A percentile compares a stretch with the other conserved stretches of the same genome.
These are phyloP conservation scores for Alternaria ethzedia DNA, from an alignment of 2,329 filamentous ascomycete genomes.

Conservation along the genomic window DNA sequence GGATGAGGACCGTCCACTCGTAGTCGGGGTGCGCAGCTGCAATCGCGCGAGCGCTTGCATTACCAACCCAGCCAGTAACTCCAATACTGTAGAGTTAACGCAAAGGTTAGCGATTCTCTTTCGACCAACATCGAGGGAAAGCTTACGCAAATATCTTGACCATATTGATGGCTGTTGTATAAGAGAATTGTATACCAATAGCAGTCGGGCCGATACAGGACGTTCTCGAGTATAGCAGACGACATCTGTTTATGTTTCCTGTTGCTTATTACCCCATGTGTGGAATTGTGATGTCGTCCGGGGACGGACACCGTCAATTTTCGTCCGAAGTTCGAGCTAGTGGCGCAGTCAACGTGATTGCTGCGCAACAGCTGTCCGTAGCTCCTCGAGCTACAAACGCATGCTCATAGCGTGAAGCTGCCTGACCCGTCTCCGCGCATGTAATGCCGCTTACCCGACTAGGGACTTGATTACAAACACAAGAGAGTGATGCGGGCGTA, in stretches of 20 bases:
- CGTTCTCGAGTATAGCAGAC: too few relatives aligned
- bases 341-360: not conserved
- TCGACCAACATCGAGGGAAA: accelerated
- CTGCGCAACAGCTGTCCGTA: not conserved
- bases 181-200: too few relatives aligned
- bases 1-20: not conserved
- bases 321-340: not conserved
- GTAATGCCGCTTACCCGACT: not conserved
- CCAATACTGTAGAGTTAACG: not conserved
- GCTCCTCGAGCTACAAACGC: not conserved
- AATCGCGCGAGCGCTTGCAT: not conserved
- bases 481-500: not conserved
- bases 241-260: too few relatives aligned
- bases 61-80: not conserved
- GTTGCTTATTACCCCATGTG: too few relatives aligned
- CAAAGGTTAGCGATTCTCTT: not conserved
- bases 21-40: not conserved
- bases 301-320: too few relatives aligned
- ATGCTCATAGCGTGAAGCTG: not conserved
- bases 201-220: too few relatives aligned
- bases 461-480: not conserved
- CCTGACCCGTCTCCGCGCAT: accelerated
- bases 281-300: too few relatives aligned
- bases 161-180: not conserved
- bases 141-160: not conserved